These are phyloP conservation scores for Erodium trifolium DNA, from an alignment of 441 rosid species.

Conservation along the genomic window DNA sequence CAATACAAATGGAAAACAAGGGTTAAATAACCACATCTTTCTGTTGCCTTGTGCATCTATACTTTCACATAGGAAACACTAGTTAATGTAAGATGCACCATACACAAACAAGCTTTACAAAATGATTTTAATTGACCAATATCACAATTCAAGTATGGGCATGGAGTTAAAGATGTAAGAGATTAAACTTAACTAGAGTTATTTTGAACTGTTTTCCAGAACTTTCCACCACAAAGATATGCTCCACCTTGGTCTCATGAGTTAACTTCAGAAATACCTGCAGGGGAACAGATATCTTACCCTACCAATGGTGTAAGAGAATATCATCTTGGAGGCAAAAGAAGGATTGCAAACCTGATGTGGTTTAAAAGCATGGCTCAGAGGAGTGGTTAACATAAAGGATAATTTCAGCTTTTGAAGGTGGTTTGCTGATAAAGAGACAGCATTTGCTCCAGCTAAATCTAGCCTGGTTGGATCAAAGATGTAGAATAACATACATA, in stretches of 20 bases:
- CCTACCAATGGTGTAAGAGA: constrained; percentile 8
- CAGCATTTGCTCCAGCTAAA: constrained; percentile 46
- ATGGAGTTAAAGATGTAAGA: not conserved
- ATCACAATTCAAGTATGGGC: too few relatives aligned
- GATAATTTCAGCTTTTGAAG: constrained; percentile 82
- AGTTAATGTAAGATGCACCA: not conserved
- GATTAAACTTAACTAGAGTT: constrained; percentile 51
- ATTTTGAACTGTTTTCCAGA: constrained; percentile 68
- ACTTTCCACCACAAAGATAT: constrained; percentile 63
- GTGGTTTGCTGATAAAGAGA: constrained; percentile 81
- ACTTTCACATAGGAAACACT: not conserved
- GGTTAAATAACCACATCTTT: not conserved
- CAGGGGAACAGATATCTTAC: constrained; percentile 29
- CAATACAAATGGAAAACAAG: constrained; percentile 19
- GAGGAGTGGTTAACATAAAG: constrained; percentile 58
- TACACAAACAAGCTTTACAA: too few relatives aligned
- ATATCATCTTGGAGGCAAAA: constrained; percentile 11
- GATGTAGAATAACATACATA: not conserved
- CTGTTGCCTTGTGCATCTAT: too few relatives aligned
- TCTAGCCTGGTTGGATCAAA: constrained; percentile 40
- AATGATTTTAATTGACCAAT: too few relatives aligned
- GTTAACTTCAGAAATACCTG: constrained; percentile 87
- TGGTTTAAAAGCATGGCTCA: constrained; percentile 65
- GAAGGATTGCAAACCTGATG: constrained; percentile 49
- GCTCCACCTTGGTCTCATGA: constrained; percentile 77